phyloP scores from a whole-genome alignment of 1,284 basidiomycete species.

The Clitocybe nebularis region DNA sequence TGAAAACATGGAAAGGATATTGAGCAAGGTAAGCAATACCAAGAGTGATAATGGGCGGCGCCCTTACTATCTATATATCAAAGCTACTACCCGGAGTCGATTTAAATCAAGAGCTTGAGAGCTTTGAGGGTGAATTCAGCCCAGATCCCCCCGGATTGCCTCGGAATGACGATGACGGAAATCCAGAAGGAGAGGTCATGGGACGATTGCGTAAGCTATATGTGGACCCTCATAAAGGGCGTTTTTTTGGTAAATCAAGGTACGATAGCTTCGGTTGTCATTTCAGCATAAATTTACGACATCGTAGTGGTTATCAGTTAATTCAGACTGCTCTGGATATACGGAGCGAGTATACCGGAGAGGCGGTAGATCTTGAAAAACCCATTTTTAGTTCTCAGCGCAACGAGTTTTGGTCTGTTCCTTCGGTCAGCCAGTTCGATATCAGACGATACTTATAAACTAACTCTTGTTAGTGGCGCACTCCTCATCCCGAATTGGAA shows the following conservation, averaged over 20 bases:
- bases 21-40: slow-evolving; percentile 45
- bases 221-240: slow-evolving; percentile 29
- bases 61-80: neutral
- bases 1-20: slow-evolving; percentile 66
- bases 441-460: neutral
- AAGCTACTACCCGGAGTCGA: slow-evolving; percentile 36
- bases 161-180: slow-evolving; percentile 27
- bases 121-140: slow-evolving; percentile 16
- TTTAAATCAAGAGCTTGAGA: slow-evolving; percentile 30
- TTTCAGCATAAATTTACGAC: neutral
- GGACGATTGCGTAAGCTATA: slow-evolving; percentile 27
- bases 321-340: slow-evolving; percentile 37
- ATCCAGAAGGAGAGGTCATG: slow-evolving; percentile 18
- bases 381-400: slow-evolving; percentile 18
- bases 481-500: slow-evolving; percentile 2
- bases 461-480: slow-evolving; percentile 14
- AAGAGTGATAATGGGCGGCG: neutral
- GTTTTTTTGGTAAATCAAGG: slow-evolving; percentile 42
- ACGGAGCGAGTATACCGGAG: slow-evolving; percentile 31
- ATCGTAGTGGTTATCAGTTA: slow-evolving; percentile 33
- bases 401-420: slow-evolving; percentile 29
- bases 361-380: slow-evolving; percentile 9
- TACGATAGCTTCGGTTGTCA: slow-evolving; percentile 9
- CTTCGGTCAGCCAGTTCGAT: slow-evolving; percentile 21
- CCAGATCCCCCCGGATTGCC: slow-evolving; percentile 17